phyloP scores from a whole-genome alignment of 2,329 filamentous ascomycete genomes.

The Blastomyces percursus region DNA sequence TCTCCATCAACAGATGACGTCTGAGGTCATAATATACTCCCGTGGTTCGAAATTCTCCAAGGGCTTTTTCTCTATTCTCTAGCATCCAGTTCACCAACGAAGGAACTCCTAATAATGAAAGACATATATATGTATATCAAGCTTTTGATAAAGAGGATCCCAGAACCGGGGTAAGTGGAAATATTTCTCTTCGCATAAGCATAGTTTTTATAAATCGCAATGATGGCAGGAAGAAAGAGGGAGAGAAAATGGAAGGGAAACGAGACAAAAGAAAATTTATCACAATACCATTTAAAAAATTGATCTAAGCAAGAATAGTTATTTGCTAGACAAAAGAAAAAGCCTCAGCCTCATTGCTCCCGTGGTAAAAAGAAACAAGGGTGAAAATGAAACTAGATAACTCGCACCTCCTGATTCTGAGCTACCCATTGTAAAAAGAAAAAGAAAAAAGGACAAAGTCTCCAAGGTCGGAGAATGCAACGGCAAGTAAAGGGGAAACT shows the following conservation, averaged over 20 bases:
- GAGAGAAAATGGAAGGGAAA: background rate
- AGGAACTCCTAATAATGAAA: background rate
- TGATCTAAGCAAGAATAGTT: slow-evolving; percentile 5
- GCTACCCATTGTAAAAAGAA: background rate
- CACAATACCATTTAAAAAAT: slow-evolving; percentile 2
- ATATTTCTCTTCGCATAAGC: background rate
- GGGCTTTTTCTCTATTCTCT: background rate
- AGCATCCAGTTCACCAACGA: background rate
- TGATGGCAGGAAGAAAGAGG: background rate
- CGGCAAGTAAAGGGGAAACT: background rate
- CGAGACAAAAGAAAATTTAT: background rate
- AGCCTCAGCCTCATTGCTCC: background rate
- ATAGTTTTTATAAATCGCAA: background rate
- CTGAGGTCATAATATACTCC: background rate
- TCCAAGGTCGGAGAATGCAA: background rate
- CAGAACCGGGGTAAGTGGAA: background rate
- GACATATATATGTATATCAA: background rate
- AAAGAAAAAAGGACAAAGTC: background rate
- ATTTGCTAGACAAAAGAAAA: slow-evolving; percentile 3
- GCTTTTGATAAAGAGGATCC: background rate
- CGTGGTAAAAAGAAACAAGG: background rate
- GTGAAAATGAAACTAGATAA: background rate
- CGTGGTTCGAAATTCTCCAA: background rate
- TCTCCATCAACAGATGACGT: background rate
- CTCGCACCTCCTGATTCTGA: background rate